Percentiles rank a stretch among this genome's conserved stretches.
phyloP scores from a whole-genome alignment of 2,329 filamentous ascomycete species.

The Aspergillus puulaauensis region DNA sequence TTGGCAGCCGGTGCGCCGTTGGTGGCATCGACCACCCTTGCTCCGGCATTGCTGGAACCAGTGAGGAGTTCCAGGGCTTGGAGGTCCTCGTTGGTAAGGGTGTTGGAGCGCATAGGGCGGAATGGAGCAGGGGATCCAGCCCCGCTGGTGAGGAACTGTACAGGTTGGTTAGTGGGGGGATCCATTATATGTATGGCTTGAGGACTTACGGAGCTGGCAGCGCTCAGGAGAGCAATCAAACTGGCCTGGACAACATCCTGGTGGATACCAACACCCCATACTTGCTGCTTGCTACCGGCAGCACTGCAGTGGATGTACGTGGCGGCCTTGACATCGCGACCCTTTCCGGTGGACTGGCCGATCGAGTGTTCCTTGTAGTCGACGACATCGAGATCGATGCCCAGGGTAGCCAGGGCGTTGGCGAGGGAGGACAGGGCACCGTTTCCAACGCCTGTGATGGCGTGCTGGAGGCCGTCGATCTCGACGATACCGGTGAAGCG shows the following conservation, averaged over 20 bases:
- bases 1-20: constrained; percentile 23
- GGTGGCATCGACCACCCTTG: constrained; percentile 14
- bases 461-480: constrained; percentile 77
- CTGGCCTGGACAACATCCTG: constrained; percentile 90
- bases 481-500: constrained; percentile 82
- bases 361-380: constrained; percentile 98
- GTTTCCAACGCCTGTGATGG: constrained; percentile 77
- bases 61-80: constrained; percentile 44
- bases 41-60: constrained; percentile 20
- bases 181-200: not conserved
- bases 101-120: constrained; percentile 57
- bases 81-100: constrained; percentile 45
- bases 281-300: constrained; percentile 58
- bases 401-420: constrained; percentile 73
- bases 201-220: constrained; percentile 74
- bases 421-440: constrained; percentile 88
- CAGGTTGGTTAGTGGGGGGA: too few species aligned
- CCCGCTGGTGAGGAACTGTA: constrained; percentile 69
- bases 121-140: constrained; percentile 68
- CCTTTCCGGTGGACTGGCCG: constrained; percentile 75
- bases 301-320: constrained; percentile 89
- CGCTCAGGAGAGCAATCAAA: constrained; percentile 79
- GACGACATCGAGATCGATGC: constrained; percentile 83
- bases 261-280: constrained; percentile 61
- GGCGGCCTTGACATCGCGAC: constrained; percentile 84